These are phyloP conservation scores for Dinochytrium kinnereticum DNA, from an alignment of 371 early-diverging fungal species.

Conservation along the genomic window DNA sequence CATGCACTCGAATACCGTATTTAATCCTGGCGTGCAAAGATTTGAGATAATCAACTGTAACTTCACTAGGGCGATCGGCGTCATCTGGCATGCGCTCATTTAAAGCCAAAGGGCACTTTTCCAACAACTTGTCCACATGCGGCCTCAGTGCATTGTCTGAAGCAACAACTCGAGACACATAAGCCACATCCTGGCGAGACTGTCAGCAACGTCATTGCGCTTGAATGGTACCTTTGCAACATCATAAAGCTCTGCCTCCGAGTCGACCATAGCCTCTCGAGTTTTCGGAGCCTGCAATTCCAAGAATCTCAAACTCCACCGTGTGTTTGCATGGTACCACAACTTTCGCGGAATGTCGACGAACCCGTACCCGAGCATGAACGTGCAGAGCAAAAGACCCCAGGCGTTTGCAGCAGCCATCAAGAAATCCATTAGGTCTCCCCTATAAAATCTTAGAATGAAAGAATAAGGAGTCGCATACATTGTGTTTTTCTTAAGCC, in stretches of 20 bases:
- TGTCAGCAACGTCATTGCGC: not conserved
- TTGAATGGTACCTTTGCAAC: conserved; percentile 64
- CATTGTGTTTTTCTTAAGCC: conserved; percentile 52
- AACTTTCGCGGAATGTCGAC: conserved; percentile 85
- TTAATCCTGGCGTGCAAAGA: conserved; percentile 51
- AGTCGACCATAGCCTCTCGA: conserved; percentile 79
- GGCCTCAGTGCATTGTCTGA: conserved; percentile 55
- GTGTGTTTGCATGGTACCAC: conserved; percentile 73
- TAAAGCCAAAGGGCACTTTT: conserved; percentile 30
- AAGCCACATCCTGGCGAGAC: conserved; percentile 40
- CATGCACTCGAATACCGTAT: conserved; percentile 62
- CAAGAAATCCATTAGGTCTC: conserved; percentile 74
- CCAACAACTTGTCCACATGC: conserved; percentile 61
- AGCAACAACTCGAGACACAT: conserved; percentile 53
- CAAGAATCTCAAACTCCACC: conserved; percentile 65
- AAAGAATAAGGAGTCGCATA: not conserved
- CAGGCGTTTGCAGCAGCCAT: conserved; percentile 95
- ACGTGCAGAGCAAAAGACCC: conserved; percentile 85
- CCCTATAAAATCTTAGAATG: conserved; percentile 41
- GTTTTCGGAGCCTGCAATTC: conserved; percentile 70
- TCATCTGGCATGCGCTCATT: not conserved
- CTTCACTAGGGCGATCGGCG: not conserved
- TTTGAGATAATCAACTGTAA: conserved; percentile 33
- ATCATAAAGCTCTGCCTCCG: conserved; percentile 72
- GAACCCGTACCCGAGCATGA: conserved; percentile 91